Evolutionary conservation across 208 protist genomes (phyloP), one percentile per base, ranked within the genome.

Genomic region (Chromosphaera perkinsii): DNA sequence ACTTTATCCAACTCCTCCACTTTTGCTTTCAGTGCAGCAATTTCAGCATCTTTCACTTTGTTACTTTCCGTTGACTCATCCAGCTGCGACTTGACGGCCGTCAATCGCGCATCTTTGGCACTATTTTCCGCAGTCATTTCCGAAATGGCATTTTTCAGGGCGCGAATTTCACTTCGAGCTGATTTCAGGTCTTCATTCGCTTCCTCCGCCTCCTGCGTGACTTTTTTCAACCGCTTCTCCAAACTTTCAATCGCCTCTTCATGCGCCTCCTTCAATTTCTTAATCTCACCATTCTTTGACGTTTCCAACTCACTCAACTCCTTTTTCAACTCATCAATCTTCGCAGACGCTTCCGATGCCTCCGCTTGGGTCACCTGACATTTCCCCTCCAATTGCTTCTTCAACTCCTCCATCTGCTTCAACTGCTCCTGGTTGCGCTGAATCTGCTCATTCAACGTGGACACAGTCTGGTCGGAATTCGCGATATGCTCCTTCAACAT

Each of bases 1-100:
- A n/a, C n/a, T n/a, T n/a, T n/a, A n/a, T n/a, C n/a, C n/a, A n/a
- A n/a, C 51, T 51, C 58, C 9, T 26, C 43, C 2, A 73, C 33
- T 39, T 48, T 27, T 24, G 36, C 43, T 32, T 58, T 55, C 7
- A 60, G 62, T 20, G 17, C 26, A 39, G 31, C 55, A 27, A 45
- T 20, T n/a, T 42, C 24, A 24, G 22, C 55, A 42, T 20, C 55
- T 10, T 22, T 60, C 55, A 14, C 12, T 14, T 32, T 33, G 20
- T 7, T 60, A 17, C n/a, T 35, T n/a, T 22, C 55, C n/a, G n/a
- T n/a, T n/a, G n/a, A n/a, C 12, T 20, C 24, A 10, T 51, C 22
- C 9, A 49, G n/a, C 57, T 49, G 39, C 2, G 57, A 31, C 36
- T 64, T 51, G 7, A 36, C 54, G 20, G 54, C 54, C 3, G 12